Evolutionary conservation across 495 filamentous ascomycete species (phyloP).

Genomic region (Tuber umbilicatum): DNA sequence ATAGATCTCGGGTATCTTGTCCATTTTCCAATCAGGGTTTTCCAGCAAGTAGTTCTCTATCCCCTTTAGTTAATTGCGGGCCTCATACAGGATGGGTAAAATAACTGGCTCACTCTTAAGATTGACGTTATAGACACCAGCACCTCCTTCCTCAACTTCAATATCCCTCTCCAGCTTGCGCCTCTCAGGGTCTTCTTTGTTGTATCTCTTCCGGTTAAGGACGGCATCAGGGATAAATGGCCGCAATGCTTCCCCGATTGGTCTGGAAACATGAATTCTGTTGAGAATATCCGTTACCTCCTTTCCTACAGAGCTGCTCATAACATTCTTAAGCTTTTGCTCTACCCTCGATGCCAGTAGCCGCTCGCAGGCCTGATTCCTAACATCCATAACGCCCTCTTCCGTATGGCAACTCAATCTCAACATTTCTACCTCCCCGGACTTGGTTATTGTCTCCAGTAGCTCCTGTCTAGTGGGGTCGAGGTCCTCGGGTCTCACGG

Average conservation of each 20-base stretch:
- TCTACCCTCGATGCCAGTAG: slow-evolving; percentile 86
- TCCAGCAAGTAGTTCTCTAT: slow-evolving; percentile 68
- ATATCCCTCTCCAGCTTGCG: slow-evolving; percentile 73
- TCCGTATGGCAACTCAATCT: slow-evolving; percentile 90
- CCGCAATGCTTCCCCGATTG: slow-evolving; percentile 72
- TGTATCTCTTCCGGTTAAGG: slow-evolving; percentile 73
- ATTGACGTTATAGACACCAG: slow-evolving; percentile 91
- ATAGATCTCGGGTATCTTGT: slow-evolving; percentile 87
- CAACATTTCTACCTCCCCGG: slow-evolving; percentile 81
- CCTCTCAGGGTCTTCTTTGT: slow-evolving; percentile 78
- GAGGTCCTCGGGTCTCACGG: slow-evolving; percentile 78
- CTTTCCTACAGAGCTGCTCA: slow-evolving; percentile 59
- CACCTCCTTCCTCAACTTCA: slow-evolving; percentile 86
- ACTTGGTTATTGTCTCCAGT: slow-evolving; percentile 71
- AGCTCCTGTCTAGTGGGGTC: slow-evolving; percentile 71
- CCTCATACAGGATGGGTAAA: neutral
- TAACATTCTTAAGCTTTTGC: slow-evolving; percentile 88
- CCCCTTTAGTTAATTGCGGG: neutral
- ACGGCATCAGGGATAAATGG: slow-evolving; percentile 83
- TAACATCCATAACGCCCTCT: slow-evolving; percentile 87
- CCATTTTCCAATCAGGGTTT: slow-evolving; percentile 85
- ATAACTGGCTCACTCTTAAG: slow-evolving; percentile 50
- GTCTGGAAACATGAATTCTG: slow-evolving; percentile 91
- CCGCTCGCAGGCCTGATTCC: slow-evolving; percentile 89
- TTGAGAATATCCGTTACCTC: slow-evolving; percentile 73